phyloP scores from a whole-genome alignment of 108 stramenopile genomes.

The Fragilariopsis cylindrus region DNA sequence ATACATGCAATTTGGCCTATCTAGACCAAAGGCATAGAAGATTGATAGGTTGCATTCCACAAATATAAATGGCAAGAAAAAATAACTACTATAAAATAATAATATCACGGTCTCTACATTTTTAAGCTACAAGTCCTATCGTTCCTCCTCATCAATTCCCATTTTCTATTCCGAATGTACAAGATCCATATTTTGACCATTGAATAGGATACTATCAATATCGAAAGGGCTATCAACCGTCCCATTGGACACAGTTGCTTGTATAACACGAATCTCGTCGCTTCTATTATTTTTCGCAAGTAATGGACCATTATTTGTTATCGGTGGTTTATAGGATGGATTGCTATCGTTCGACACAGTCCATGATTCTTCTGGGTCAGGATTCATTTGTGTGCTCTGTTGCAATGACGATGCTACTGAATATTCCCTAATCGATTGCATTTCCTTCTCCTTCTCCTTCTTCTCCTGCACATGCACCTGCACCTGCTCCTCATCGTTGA shows the following conservation, averaged over 20 bases:
- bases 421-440: background rate
- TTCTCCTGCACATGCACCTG: background rate
- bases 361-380: constrained; percentile 2
- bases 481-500: background rate
- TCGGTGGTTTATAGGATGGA: background rate
- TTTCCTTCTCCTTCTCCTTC: background rate
- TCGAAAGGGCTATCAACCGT: constrained; percentile 5
- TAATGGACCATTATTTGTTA: constrained; percentile 4
- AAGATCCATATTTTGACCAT: background rate
- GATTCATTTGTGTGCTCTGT: background rate
- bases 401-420: background rate
- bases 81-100: no score
- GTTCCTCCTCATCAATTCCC: no score
- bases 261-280: background rate
- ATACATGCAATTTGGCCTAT: no score
- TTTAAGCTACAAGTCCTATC: no score
- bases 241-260: background rate
- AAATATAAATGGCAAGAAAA: no score
- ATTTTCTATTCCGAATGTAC: no score
- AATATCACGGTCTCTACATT: no score
- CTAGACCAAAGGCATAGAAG: no score
- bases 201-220: constrained; percentile 7
- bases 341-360: background rate
- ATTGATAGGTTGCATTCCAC: no score
- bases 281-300: background rate